These are phyloP conservation scores for Chalciporus chontae DNA, from an alignment of 768 basidiomycete genomes.

Conservation along the genomic window DNA sequence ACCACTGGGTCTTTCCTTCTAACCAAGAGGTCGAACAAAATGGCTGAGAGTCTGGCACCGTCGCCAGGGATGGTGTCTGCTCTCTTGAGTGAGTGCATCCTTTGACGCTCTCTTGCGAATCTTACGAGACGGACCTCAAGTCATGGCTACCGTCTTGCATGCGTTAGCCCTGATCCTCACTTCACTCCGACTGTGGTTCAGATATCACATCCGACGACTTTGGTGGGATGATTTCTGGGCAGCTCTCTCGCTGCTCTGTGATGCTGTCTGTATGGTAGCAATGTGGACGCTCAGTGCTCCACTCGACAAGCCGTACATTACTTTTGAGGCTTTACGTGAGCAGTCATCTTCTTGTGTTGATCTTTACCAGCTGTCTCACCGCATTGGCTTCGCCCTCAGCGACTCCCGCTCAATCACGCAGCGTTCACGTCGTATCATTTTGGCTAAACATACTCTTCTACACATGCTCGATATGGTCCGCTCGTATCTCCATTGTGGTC, in stretches of 20 bases:
- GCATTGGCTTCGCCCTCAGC: too few species aligned
- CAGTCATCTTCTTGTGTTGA: too few species aligned
- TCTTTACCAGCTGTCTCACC: too few species aligned
- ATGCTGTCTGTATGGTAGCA: constrained; percentile 7
- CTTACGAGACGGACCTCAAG: constrained; percentile 5
- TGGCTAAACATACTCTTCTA: constrained; percentile 21
- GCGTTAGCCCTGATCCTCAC: constrained; percentile 17
- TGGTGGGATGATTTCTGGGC: constrained; percentile 32
- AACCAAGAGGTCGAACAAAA: constrained; percentile 1
- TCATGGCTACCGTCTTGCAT: constrained; percentile 20
- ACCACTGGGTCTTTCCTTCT: background rate
- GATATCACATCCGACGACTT: constrained; percentile 17
- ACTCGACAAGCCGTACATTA: constrained; percentile 22
- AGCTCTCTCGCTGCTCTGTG: constrained; percentile 11
- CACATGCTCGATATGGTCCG: constrained; percentile 26
- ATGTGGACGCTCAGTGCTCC: constrained; percentile 20
- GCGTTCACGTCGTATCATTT: constrained; percentile 14
- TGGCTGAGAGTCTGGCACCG: background rate
- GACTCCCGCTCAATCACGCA: constrained; percentile 11
- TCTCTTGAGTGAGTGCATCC: constrained; percentile 15
- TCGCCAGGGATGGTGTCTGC: constrained; percentile 14
- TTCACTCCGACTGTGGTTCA: constrained; percentile 26
- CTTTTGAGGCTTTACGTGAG: constrained; percentile 8
- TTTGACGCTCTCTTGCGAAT: background rate
- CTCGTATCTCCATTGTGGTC: constrained; percentile 23